A percentile compares a stretch with the other conserved stretches of the same genome.
Evolutionary conservation across 208 protist genomes (phyloP).

Genomic region (Trypanosomatidae sp.): DNA sequence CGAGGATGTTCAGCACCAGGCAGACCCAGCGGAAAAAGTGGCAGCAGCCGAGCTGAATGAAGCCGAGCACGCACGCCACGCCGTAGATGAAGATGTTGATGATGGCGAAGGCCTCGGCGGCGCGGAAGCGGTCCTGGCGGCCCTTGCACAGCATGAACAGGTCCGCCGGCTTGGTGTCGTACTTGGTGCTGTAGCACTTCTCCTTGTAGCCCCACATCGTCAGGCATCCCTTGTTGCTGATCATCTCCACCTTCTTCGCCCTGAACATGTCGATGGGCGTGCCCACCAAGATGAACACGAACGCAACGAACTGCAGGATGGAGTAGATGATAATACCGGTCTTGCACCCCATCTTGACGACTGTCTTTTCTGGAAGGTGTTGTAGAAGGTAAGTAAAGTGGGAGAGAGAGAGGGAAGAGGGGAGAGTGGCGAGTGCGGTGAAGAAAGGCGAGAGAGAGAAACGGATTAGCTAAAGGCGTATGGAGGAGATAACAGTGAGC

Average conservation of each 20-base stretch:
- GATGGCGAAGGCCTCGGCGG: slow-evolving; percentile 38
- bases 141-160: slow-evolving; percentile 23
- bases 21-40: slow-evolving; percentile 35
- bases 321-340: slow-evolving; percentile 55
- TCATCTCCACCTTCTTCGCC: too few relatives aligned
- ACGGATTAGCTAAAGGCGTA: too few relatives aligned
- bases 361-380: too few relatives aligned
- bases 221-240: too few relatives aligned
- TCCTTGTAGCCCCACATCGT: slow-evolving; percentile 36
- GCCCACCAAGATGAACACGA: slow-evolving; percentile 52
- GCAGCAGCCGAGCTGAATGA: slow-evolving; percentile 48
- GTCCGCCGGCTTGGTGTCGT: slow-evolving; percentile 2
- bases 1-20: slow-evolving; percentile 32
- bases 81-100: slow-evolving; percentile 30
- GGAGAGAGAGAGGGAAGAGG: too few relatives aligned
- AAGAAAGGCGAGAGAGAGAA: too few relatives aligned
- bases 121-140: slow-evolving; percentile 31
- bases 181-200: slow-evolving; percentile 38
- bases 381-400: too few relatives aligned
- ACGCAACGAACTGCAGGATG: slow-evolving; percentile 38
- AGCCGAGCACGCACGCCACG: slow-evolving; percentile 31
- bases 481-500: too few relatives aligned
- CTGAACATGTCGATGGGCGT: slow-evolving; percentile 58
- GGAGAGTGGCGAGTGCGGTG: too few relatives aligned
- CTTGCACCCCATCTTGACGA: background rate